Evolutionary conservation across 805 yeast genomes (phyloP), one percentile per base, ranked within the genome.

Genomic region (Saccharomycopsis selenospora): DNA sequence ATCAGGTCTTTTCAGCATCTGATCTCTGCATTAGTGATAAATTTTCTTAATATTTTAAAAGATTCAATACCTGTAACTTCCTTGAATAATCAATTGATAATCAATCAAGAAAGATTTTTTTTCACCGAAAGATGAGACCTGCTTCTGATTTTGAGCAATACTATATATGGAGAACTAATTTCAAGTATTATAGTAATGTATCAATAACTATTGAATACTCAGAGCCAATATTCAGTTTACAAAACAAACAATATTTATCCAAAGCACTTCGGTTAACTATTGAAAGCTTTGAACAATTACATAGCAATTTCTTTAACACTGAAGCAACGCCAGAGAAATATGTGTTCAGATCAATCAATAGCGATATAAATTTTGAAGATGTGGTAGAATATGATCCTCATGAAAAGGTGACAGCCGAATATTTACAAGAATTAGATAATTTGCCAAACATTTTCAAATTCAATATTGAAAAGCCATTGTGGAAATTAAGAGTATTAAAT

Each of bases 401-500:
- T 27, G 11, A 33, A 33, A 33, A 5, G 18, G n/a, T 5, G 6
- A 14, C n/a, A 6, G 38, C 38, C 10, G 38, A 33, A 14, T 33
- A 33, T 10, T 20, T 33, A 10, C 20, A 33, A 10, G 17, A 33
- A 14, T 10, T 33, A 14, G 20, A 33, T 33, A 33, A 20, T 33
- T 14, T 14, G 7, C 20, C 6, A 7, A 33, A 33, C 38, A 33
- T 20, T 4, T 33, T 33, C 18, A 6, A 33, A 6, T 33, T 14
- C 38, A 33, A 10, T 10, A 14, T 33, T 23, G 23, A 23, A 5
- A 40, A 40, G 17, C 42, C 42, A 22, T 40, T 40, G 14, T 40
- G 42, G 42, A 40, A 40, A 23, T 23, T 40, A 13, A 20, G 13
- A 18, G 17, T 40, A n/a, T 23, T 40, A 14, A 23, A 40, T 40